A percentile compares a stretch with the other conserved stretches of the same genome.
phyloP scores from a whole-genome alignment of 176 grass and related monocot genomes.

The Triticum monococcum region DNA sequence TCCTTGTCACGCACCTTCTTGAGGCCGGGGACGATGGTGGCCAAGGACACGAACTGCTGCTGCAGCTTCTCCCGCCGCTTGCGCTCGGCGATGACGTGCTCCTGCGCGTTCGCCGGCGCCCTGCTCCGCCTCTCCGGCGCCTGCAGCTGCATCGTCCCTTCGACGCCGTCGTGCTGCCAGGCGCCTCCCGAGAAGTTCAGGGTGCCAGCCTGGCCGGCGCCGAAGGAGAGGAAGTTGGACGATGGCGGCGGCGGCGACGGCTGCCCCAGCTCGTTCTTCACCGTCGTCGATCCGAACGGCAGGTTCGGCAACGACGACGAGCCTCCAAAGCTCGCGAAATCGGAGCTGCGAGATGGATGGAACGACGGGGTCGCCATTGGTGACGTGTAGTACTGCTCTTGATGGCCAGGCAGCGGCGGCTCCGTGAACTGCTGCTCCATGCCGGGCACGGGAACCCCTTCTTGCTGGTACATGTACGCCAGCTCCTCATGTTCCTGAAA shows the following conservation, averaged over 20 bases:
- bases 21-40: constrained; percentile 60
- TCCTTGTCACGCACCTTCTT: constrained; percentile 44
- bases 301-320: constrained; percentile 13
- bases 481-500: constrained; percentile 44
- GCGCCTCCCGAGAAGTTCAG: constrained; percentile 36
- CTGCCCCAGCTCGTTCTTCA: constrained; percentile 15
- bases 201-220: constrained; percentile 7
- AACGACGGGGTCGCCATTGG: constrained; percentile 14
- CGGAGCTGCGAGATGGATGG: not conserved
- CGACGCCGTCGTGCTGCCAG: constrained; percentile 30
- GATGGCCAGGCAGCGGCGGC: not conserved
- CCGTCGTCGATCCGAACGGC: constrained; percentile 1
- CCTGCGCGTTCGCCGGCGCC: constrained; percentile 41
- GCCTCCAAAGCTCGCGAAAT: not conserved
- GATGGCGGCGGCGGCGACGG: not conserved
- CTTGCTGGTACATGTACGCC: constrained; percentile 37
- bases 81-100: constrained; percentile 69
- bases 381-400: constrained; percentile 25
- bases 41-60: constrained; percentile 62
- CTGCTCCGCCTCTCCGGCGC: constrained; percentile 42
- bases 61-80: constrained; percentile 64
- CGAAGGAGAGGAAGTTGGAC: constrained; percentile 43
- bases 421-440: constrained; percentile 21
- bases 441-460: not conserved
- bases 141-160: constrained; percentile 13